These are phyloP conservation scores for Agaricus blazei DNA, from an alignment of 768 basidiomycete species.

Conservation along the genomic window DNA sequence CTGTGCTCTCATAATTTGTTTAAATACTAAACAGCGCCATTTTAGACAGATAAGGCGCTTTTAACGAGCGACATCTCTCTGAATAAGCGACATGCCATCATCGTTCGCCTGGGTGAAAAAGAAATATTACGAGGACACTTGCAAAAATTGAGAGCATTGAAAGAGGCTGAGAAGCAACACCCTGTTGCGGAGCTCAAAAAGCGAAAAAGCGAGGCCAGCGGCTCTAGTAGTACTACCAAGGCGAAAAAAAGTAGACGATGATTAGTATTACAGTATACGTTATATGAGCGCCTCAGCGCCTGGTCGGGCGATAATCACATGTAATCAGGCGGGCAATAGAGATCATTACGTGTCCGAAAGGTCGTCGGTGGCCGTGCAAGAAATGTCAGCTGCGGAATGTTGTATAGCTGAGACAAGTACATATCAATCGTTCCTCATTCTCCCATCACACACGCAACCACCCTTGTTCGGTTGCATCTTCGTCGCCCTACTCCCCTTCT, in stretches of 20 bases:
- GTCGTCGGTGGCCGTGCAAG: too few relatives aligned
- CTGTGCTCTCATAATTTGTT: background rate
- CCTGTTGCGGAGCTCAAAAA: slow-evolving; percentile 5
- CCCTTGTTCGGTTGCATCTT: background rate
- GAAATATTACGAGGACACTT: slow-evolving; percentile 42
- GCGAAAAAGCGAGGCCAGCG: slow-evolving; percentile 8
- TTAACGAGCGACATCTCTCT: slow-evolving; percentile 32
- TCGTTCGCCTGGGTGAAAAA: slow-evolving; percentile 82
- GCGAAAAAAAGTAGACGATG: slow-evolving; percentile 9
- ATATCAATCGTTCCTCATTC: too few relatives aligned
- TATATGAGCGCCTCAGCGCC: background rate
- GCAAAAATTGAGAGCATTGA: slow-evolving; percentile 15
- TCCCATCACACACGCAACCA: too few relatives aligned
- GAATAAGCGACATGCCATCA: slow-evolving; percentile 55
- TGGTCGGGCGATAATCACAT: background rate
- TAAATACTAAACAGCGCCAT: background rate
- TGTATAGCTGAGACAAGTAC: too few relatives aligned
- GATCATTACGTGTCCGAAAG: too few relatives aligned
- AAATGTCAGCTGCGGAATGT: too few relatives aligned
- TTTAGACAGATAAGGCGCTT: slow-evolving; percentile 44
- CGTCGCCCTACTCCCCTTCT: background rate
- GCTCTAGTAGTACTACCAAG: background rate
- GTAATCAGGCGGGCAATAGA: too few relatives aligned
- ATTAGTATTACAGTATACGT: background rate
- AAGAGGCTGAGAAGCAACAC: background rate